A percentile compares a stretch with the other conserved stretches of the same genome.
phyloP scores from a whole-genome alignment of 139 green algal genomes.

The Coelastrella sp. region DNA sequence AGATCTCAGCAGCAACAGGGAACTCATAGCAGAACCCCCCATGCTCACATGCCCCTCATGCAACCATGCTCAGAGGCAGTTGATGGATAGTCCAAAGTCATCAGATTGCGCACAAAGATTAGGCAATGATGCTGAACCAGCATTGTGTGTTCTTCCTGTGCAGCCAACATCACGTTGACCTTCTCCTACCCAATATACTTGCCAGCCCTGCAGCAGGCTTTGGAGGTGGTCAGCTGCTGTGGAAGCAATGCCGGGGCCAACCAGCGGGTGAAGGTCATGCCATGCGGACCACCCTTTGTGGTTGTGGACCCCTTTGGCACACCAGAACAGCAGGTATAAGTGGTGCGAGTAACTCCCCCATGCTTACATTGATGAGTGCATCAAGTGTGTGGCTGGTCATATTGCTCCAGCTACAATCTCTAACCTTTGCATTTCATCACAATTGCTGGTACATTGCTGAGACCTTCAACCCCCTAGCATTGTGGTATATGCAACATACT shows the following conservation, averaged over 20 bases:
- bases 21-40: too few relatives aligned
- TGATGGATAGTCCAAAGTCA: too few relatives aligned
- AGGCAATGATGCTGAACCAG: not conserved
- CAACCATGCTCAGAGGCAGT: too few relatives aligned
- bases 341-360: too few relatives aligned
- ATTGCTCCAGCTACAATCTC: too few relatives aligned
- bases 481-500: too few relatives aligned
- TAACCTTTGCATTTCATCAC: too few relatives aligned
- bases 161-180: constrained; percentile 49
- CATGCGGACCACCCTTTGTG: constrained; percentile 37
- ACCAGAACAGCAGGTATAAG: constrained; percentile 1
- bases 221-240: constrained; percentile 45
- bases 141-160: not conserved
- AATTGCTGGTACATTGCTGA: too few relatives aligned
- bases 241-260: constrained; percentile 21
- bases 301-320: constrained; percentile 37
- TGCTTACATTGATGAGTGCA: too few relatives aligned
- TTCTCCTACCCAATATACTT: constrained; percentile 65
- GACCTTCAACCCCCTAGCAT: too few relatives aligned
- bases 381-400: too few relatives aligned
- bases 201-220: constrained; percentile 16
- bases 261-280: constrained; percentile 25
- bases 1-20: not conserved
- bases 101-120: not conserved
- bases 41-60: too few relatives aligned